Base-by-base conservation (phyloP, 2,329 filamentous ascomycete genomes). In the Pseudogymnoascus sp. region DNA sequence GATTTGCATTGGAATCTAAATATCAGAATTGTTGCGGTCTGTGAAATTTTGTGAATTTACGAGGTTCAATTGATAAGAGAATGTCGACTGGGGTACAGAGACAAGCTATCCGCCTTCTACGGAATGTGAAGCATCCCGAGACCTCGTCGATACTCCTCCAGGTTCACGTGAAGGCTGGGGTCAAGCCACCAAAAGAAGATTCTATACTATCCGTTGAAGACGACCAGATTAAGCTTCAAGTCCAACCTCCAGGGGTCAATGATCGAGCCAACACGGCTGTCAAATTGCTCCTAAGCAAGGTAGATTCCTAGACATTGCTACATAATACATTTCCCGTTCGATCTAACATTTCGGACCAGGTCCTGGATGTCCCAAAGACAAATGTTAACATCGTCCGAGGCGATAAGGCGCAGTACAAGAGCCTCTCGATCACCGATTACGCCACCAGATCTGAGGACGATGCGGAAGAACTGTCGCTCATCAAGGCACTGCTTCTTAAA, bases 281-380 rank as follows among this genome's bases (percentile, higher is more conserved):
- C n/a, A 52, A 52, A 52, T 18, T 52, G 45, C 45, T 52, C 26
- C 45, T 52, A 2, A 52, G 45, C 26, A 52, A 52, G 45, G 45
- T 52, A 52, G 0, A 52, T 52, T 18, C 9, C 26, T 26, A 30
- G 8, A 41, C 5, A 52, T 30, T 52, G n/a, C 23, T 5, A 52
- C n/a, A 52, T 13, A 52, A 30, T 52, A 52, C 26, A 52, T 18
- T 52, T 52, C n/a, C 19, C 23, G 30, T 52, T 52, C 18, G 38
- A 30, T 52, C 45, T 52, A 52, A 52, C n/a, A 1, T 30, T 5
- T 52, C 26, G 9, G 10, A 5, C n/a, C 1, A 52, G 45, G 45
- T 52, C 19, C 45, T 52, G n/a, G 30, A 52, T 30, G 45, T 52
- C 45, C 45, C 45, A 13, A 52, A 52, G 23, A 52, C 45, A 52